These are phyloP conservation scores for Verticillium dahliae DNA, from an alignment of 2,329 filamentous ascomycete genomes.

Conservation along the genomic window DNA sequence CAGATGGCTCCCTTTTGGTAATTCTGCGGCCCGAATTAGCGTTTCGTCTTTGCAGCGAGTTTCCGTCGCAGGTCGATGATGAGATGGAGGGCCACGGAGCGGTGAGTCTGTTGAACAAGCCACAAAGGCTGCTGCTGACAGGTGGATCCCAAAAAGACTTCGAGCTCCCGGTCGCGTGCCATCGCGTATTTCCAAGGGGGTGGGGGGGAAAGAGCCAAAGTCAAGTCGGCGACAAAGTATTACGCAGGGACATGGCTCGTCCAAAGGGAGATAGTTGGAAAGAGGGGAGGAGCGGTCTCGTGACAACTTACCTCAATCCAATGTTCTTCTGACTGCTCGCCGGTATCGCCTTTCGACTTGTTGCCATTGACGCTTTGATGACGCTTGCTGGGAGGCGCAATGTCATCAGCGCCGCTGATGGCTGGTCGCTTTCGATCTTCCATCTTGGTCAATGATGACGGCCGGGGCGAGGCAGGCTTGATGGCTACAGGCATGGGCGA, in stretches of 20 bases:
- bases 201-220: not conserved
- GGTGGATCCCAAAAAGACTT: not conserved
- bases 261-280: constrained; percentile 2
- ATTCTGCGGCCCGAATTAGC: constrained; percentile 49
- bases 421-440: constrained; percentile 98
- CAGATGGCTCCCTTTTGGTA: constrained; percentile 95
- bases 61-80: too few species aligned
- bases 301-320: constrained; percentile 60
- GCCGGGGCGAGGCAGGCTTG: constrained; percentile 62
- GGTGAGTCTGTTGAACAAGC: too few species aligned
- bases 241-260: constrained; percentile 9
- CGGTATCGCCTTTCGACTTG: constrained; percentile 47
- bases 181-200: not conserved
- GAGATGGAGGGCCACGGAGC: too few species aligned
- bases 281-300: constrained; percentile 15
- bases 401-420: constrained; percentile 70
- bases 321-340: constrained; percentile 51
- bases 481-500: constrained; percentile 85
- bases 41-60: constrained; percentile 18
- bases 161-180: not conserved
- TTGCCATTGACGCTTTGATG: constrained; percentile 75
- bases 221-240: not conserved
- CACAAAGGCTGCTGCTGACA: not conserved
- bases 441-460: constrained; percentile 88
- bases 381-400: constrained; percentile 85